Conservation (phyloP, 2,329 filamentous ascomycete genomes). For the Coniochaeta prunicola region DNA sequence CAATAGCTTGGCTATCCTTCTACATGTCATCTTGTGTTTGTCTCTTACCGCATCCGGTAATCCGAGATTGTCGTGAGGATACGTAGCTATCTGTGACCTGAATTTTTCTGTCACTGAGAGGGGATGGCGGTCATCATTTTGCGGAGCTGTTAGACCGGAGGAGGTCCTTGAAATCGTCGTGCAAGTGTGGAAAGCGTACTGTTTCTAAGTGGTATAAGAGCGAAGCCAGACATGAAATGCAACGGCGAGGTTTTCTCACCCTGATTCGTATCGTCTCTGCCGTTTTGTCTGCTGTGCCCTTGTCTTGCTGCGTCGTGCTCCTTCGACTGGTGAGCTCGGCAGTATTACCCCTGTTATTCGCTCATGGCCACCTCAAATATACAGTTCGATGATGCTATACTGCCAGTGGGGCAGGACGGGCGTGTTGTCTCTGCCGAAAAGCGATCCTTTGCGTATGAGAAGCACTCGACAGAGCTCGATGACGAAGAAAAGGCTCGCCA, state of each 20-base stretch:
- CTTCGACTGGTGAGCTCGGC: not conserved
- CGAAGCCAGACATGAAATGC: not conserved
- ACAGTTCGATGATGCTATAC: not conserved
- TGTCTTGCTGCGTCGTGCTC: not conserved
- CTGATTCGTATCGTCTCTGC: not conserved
- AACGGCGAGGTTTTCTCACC: not conserved
- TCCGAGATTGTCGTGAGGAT: not conserved
- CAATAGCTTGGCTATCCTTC: not conserved
- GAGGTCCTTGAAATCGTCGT: not conserved
- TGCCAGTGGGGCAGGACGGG: not conserved
- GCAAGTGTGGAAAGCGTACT: not conserved
- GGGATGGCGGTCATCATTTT: not conserved
- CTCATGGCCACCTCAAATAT: not conserved
- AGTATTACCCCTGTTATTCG: not conserved
- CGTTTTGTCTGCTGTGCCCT: not conserved
- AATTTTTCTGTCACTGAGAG: not conserved
- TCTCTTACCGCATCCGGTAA: not conserved
- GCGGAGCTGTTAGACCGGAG: not conserved
- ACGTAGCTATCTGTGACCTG: not conserved
- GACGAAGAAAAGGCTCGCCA: not conserved
- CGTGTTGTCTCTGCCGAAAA: not conserved
- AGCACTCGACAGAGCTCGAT: not conserved
- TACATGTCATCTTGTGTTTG: not conserved
- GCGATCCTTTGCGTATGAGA: not conserved
- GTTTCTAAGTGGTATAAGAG: not conserved